Evolutionary conservation across 768 basidiomycete species (phyloP), one percentile per base, ranked within the genome.

Genomic region (Omphalotus guepiniiformis): DNA sequence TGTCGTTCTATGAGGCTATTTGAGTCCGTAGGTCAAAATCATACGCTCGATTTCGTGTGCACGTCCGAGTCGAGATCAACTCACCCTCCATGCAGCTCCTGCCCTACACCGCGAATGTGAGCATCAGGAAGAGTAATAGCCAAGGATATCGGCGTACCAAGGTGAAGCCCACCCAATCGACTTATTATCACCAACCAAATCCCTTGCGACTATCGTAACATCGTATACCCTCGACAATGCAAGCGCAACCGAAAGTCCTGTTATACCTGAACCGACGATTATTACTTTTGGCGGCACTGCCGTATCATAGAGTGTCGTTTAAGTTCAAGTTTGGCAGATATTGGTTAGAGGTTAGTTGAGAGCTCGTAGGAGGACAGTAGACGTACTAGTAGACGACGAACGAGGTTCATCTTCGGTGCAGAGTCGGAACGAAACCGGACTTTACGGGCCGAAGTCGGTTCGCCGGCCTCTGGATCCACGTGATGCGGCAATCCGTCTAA

Each of bases 81-180:
- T 11, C 30, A 47, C 46, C 21, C 23, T 36, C 37, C 46, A 47
- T 28, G 23, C 36, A 27, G 46, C 46, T 26, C 46, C 46, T 11
- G 46, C 46, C 46, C 46, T 47, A 16, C 5, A 25, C 29, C 12
- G 4, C 7, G 21, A 30, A 42, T 19, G 4, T 4, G 8, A 25
- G 5, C 15, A 16, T 27, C 41, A 42, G 15, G 8, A 13, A 27
- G 9, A 5, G 41, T 13, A 4, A 29, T 42, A 4, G 26, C 30
- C n/a, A 9, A n/a, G n/a, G 30, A 32, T 32, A 32, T 9, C 9
- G 30, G n/a, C 7, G 35, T 30, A 47, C 46, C 46, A 47, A 29
- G 46, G 46, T 18, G 46, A 47, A 39, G 46, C 46, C 46, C 46
- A 47, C 13, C 38, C 38, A 28, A 30, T 34, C 16, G 46, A 47